Percentiles rank a stretch among this genome's conserved stretches.
phyloP scores from a whole-genome alignment of 345 rosid genomes.

The Sonneratia caseolaris region DNA sequence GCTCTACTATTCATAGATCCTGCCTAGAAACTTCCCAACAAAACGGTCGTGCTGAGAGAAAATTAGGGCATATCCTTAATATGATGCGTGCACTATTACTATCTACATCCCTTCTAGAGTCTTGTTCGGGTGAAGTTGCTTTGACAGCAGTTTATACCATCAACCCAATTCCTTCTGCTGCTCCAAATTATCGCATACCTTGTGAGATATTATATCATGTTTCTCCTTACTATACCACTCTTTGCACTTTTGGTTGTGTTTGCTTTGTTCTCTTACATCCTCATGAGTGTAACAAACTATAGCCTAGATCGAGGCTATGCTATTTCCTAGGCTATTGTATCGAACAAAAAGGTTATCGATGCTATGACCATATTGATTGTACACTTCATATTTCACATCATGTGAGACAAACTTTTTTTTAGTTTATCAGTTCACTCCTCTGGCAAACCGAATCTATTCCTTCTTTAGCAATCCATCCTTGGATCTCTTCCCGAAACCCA shows the following conservation, averaged over 20 bases:
- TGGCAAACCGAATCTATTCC: background rate
- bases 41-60: background rate
- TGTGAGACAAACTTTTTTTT: background rate
- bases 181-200: background rate
- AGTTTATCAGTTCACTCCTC: background rate
- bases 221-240: background rate
- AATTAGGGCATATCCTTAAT: background rate
- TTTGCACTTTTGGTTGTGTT: background rate
- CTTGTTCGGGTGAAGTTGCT: too few species aligned
- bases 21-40: background rate
- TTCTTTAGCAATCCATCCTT: background rate
- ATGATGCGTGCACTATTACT: too few species aligned
- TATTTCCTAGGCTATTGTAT: conserved; percentile 6
- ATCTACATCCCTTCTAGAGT: too few species aligned
- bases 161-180: too few species aligned
- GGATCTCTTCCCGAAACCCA: too few species aligned
- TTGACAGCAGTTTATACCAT: too few species aligned
- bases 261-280: background rate
- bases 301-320: background rate
- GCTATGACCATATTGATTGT: background rate
- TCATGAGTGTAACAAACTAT: background rate
- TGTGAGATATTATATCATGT: background rate
- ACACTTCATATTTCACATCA: background rate
- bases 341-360: background rate
- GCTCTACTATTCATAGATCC: background rate